Percentiles rank a stretch among this genome's conserved stretches.
Evolutionary conservation across 192 early-diverging fungal species (phyloP).

Genomic region (Coemansia reversa): DNA sequence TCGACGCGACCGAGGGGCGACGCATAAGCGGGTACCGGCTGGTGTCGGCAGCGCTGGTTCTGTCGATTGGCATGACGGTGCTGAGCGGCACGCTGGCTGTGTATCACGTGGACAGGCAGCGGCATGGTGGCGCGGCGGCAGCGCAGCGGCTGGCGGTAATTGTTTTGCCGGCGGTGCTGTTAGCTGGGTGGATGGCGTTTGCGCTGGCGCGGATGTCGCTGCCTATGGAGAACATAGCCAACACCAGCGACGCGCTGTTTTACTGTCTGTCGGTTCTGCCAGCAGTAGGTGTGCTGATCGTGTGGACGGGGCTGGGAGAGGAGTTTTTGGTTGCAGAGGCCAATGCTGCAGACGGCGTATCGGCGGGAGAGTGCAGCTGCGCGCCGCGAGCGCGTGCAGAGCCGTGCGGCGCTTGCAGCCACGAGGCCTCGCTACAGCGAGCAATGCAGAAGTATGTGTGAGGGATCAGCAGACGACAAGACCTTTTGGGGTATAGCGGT

Average conservation of each 20-base stretch:
- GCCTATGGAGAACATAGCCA: conserved; percentile 35
- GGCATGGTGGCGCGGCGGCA: conserved; percentile 3
- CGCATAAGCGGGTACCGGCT: conserved; percentile 49
- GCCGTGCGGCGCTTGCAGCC: conserved; percentile 23
- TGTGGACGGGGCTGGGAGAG: conserved; percentile 33
- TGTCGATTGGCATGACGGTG: conserved; percentile 23
- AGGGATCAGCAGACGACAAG: neutral
- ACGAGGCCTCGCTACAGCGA: conserved; percentile 34
- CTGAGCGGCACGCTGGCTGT: conserved; percentile 35
- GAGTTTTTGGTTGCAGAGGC: conserved; percentile 4
- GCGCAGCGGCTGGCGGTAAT: conserved; percentile 18
- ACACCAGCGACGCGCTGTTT: conserved; percentile 48
- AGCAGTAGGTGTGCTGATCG: conserved; percentile 14
- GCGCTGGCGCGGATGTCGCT: conserved; percentile 40
- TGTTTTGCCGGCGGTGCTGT: conserved; percentile 25
- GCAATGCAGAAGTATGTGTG: conserved; percentile 35
- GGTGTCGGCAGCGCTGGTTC: conserved; percentile 31
- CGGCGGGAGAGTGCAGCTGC: neutral
- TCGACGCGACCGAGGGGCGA: conserved; percentile 29
- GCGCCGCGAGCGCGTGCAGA: neutral
- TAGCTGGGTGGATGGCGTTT: conserved; percentile 33
- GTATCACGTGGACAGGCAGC: conserved; percentile 31
- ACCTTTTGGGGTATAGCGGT: neutral
- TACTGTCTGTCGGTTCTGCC: conserved; percentile 50
- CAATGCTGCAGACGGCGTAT: neutral